Evolutionary conservation across 164 flowering plant species (phyloP), one percentile per base, ranked within the genome.

Genomic region (Buxus sempervirens): DNA sequence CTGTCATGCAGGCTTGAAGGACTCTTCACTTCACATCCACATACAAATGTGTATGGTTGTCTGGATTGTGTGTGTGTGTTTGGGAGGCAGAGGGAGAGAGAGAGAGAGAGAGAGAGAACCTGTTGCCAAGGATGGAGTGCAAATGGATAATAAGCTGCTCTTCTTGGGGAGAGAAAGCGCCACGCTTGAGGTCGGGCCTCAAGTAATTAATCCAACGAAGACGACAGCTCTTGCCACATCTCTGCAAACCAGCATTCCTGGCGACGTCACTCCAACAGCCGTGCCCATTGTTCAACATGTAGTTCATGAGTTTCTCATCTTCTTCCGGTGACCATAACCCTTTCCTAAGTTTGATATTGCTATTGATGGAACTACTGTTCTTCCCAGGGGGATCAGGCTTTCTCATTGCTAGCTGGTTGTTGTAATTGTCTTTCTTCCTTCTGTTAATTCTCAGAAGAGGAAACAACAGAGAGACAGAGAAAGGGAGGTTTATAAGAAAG

Each of bases 221-320:
- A 14, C 93, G 83, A 54, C 93, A 88, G 67, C 93, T 88, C 73
- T 88, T 88, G 20, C 93, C 93, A 62, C 93, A 85, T 56, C 93
- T 77, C 71, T 77, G 86, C 56, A 88, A 72, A 19, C 88, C 93
- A 15, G 93, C 90, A 76, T 88, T 88, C 60, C 84, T 55, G 12
- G 93, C 93, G 55, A 88, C 85, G 23, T 88, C 93, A 65, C 88
- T 86, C 93, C 93, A 88, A 65, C 93, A 86, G 0, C 90, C 93
- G 58, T 88, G 90, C 15, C 93, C 93, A 72, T 85, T 85, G 32
- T 67, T 81, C 53, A 84, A 28, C 93, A 86, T 88, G 76, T 88
- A 88, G 58, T 66, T 81, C 77, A 86, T 79, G 1, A 88, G 83
- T 78, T 85, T 86, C 62, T 88, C 93, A 58, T 88, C 93, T 68